Conservation (phyloP, 306 rosid genomes). For the Acacia acuminata region DNA sequence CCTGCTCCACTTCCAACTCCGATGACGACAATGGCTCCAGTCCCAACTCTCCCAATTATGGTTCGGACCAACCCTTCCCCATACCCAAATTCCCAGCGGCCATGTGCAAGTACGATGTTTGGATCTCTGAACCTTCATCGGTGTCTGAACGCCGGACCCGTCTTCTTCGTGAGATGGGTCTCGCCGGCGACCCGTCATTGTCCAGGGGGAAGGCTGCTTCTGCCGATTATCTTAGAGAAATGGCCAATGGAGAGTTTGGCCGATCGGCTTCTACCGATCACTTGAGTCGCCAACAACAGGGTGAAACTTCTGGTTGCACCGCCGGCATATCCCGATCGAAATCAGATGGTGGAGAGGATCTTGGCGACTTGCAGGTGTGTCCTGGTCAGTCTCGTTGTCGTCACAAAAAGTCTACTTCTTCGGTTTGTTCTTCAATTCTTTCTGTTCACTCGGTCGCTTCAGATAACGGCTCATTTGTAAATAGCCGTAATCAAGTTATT, state of each 20-base stretch:
- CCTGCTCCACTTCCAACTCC: constrained; percentile 84
- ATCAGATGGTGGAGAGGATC: constrained; percentile 52
- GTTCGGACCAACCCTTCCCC: constrained; percentile 38
- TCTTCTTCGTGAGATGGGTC: constrained; percentile 78
- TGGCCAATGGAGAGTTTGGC: constrained; percentile 39
- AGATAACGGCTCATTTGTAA: constrained; percentile 36
- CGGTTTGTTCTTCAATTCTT: constrained; percentile 32
- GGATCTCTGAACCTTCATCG: constrained; percentile 95
- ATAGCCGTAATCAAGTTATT: constrained; percentile 38
- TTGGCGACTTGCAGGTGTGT: background rate
- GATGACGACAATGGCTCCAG: constrained; percentile 37
- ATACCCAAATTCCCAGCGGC: constrained; percentile 62
- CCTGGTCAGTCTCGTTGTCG: constrained; percentile 28
- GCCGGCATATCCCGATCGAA: constrained; percentile 55
- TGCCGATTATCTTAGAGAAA: constrained; percentile 21
- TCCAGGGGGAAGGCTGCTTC: constrained; percentile 41
- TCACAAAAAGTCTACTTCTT: constrained; percentile 35
- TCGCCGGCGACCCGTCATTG: constrained; percentile 61
- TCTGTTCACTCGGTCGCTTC: constrained; percentile 26
- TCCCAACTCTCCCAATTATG: constrained; percentile 51
- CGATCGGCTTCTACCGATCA: constrained; percentile 59
- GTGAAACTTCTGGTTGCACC: constrained; percentile 16
- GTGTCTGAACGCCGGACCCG: constrained; percentile 83
- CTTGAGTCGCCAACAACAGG: constrained; percentile 31
- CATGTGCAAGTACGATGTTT: constrained; percentile 67